Base-by-base conservation (phyloP, 306 rosid species). In the Urtica urens region DNA sequence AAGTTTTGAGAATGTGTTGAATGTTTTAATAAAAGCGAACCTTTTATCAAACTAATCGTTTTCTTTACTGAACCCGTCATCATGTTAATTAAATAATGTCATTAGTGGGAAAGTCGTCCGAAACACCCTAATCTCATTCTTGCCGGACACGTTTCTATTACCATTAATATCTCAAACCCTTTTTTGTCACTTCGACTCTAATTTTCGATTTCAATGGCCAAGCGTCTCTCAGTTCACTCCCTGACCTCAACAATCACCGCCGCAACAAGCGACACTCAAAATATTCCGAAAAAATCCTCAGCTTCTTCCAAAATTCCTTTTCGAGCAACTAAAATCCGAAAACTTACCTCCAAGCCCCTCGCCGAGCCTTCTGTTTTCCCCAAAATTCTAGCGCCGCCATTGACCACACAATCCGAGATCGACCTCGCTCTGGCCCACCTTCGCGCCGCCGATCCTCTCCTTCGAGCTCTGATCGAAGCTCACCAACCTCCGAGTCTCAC, bases 361-460 rank as follows among this genome's bases (percentile, higher is more conserved):
- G 17, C 24, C 30, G 29, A 13, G 6, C 10, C 53, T 22, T 8
- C 64, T 10, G 8, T 15, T 25, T 35, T 43, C 15, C 59, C 65
- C 46, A 16, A 45, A 20, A 46, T 44, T 41, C 33, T 51, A 3
- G 72, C 58, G 24, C 69, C 59, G 19, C 61, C 93, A 1, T 61
- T 79, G 26, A 51, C 76, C 0, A 23, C 46, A 9, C n/a, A 51
- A 23, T 60, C 42, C 34, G 83, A 76, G 72, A 63, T 86, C 25
- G 35, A 57, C 3, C 27, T 70, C 14, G 86, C 96, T 3, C 68
- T 86, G n/a, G 35, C 31, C 19, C 83, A 86, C 45, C 57, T 86
- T 6, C 88, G 86, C 38, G 41, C 30, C 24, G 53, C 78, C 43
- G 96, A 86, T 28, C 70, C 76, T 7, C 56, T 67, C 46, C 38